A percentile compares a stretch with the other conserved stretches of the same genome.
Evolutionary conservation across 345 rosid species (phyloP).

Genomic region (Pistacia vera): DNA sequence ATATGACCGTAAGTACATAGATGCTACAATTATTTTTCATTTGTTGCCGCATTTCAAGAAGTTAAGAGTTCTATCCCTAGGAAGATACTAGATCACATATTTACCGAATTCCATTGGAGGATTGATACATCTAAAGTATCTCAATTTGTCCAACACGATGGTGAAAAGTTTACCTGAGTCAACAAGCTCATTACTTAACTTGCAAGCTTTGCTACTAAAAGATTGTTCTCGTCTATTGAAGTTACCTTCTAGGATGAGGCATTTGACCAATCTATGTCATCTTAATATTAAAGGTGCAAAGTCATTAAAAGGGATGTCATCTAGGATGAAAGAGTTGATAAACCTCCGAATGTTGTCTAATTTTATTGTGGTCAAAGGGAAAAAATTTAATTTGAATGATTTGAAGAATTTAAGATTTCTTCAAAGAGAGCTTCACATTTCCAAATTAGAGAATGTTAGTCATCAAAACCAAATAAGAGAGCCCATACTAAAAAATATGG

Average conservation of each 20-base stretch:
- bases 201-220: conserved; percentile 23
- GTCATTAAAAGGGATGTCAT: conserved; percentile 23
- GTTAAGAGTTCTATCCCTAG: conserved; percentile 25
- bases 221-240: conserved; percentile 13
- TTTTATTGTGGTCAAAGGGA: no score
- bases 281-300: conserved; percentile 26
- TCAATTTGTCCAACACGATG: background rate
- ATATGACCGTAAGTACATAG: background rate
- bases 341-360: conserved; percentile 11
- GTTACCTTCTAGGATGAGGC: conserved; percentile 21
- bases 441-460: no score
- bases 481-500: no score
- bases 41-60: conserved; percentile 14
- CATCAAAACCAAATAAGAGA: no score
- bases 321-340: conserved; percentile 12
- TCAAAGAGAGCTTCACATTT: no score
- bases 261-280: conserved; percentile 23
- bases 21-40: background rate
- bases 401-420: no score
- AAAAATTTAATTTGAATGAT: no score
- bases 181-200: background rate
- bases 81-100: background rate
- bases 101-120: conserved; percentile 15
- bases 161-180: conserved; percentile 9
- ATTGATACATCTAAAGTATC: conserved; percentile 4